Evolutionary conservation across 169 alveolate species (phyloP).

Genomic region (Plasmodium knowlesi): DNA sequence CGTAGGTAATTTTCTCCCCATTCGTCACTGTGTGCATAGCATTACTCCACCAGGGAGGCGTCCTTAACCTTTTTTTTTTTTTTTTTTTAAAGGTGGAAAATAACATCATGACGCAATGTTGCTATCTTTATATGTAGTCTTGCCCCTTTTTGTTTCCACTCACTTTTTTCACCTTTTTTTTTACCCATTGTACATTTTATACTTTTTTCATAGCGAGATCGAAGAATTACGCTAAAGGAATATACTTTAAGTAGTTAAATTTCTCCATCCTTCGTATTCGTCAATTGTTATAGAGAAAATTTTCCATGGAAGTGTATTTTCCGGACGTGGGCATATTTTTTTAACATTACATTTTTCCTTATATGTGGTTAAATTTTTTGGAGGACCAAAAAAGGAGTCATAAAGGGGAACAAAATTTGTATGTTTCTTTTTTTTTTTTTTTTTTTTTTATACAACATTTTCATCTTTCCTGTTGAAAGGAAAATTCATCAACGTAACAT

Average conservation of each 20-base stretch:
- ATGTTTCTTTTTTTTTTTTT: not conserved
- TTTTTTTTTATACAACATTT: not conserved
- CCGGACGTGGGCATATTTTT: not conserved
- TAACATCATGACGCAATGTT: not conserved
- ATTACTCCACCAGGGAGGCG: not conserved
- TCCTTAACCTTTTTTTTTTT: not conserved
- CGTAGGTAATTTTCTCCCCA: not conserved
- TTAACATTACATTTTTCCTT: not conserved
- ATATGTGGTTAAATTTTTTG: not conserved
- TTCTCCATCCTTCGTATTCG: not conserved
- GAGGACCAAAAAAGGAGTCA: not conserved
- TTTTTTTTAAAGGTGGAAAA: not conserved
- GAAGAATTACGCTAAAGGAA: not conserved
- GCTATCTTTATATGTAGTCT: not conserved
- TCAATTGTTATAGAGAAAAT: not conserved
- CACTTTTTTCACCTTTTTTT: not conserved
- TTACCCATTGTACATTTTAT: not conserved
- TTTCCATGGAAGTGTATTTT: not conserved
- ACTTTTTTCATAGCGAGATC: not conserved
- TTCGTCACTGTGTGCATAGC: not conserved
- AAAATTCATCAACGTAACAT: not conserved
- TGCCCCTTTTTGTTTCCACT: not conserved
- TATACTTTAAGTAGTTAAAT: not conserved
- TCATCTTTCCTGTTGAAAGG: constrained; percentile 3
- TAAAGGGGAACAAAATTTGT: not conserved